Conservation (phyloP, 177 flowering plant genomes). For the Tripterygium wilfordii region DNA sequence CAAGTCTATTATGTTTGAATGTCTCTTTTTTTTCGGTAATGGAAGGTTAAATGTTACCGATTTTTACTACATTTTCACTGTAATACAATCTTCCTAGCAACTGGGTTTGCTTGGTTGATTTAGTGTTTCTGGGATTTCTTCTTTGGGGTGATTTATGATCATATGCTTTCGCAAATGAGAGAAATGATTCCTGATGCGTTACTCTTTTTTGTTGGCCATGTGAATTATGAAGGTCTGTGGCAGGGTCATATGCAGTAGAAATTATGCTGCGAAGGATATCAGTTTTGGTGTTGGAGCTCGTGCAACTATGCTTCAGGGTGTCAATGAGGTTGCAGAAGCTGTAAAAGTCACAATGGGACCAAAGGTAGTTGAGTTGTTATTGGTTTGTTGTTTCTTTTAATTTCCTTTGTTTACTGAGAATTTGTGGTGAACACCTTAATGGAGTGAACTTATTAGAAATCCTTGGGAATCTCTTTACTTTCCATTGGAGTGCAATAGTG, state of each 20-base stretch:
- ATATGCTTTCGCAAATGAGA: neutral
- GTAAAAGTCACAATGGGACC: constrained; percentile 96
- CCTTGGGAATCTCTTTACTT: no score
- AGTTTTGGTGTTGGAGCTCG: constrained; percentile 67
- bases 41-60: no score
- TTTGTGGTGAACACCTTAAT: neutral
- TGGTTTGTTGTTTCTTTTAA: neutral
- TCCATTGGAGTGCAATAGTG: no score
- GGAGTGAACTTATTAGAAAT: neutral
- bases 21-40: neutral
- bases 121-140: no score
- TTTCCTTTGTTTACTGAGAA: neutral
- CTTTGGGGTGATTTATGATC: neutral
- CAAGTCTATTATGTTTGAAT: neutral
- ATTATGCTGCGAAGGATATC: constrained; percentile 69
- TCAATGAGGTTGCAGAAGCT: constrained; percentile 75
- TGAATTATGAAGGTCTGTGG: constrained; percentile 32
- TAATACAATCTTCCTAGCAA: no score
- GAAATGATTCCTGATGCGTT: constrained; percentile 1
- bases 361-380: constrained; percentile 34
- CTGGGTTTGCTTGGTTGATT: no score
- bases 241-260: constrained; percentile 35
- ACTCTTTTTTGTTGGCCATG: constrained; percentile 3
- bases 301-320: constrained; percentile 77
- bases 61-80: no score